Conservation (phyloP, 2,329 filamentous ascomycete species). For the Botrytis tulipae region DNA sequence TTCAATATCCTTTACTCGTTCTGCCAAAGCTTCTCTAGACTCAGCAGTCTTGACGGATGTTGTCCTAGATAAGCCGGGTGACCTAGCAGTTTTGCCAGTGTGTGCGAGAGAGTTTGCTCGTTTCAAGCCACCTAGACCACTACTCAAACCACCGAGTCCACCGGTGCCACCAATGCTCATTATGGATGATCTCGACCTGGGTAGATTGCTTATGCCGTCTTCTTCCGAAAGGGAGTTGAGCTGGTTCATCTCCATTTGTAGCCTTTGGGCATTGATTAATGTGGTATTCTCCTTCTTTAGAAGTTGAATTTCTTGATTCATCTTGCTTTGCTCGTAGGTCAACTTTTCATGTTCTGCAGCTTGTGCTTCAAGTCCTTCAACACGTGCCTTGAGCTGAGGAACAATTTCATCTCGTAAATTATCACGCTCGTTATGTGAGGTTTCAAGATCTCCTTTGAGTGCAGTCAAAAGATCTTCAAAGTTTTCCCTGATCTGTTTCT, state of each 20-base stretch:
- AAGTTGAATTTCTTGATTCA: conserved; percentile 80
- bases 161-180: conserved; percentile 5
- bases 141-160: not conserved
- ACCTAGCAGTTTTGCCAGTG: conserved; percentile 27
- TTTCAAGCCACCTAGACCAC: conserved; percentile 46
- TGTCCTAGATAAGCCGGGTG: conserved; percentile 56
- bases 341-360: conserved; percentile 70
- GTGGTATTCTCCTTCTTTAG: conserved; percentile 67
- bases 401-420: conserved; percentile 87
- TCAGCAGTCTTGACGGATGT: conserved; percentile 47
- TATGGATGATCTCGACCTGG: conserved; percentile 23
- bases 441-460: conserved; percentile 78
- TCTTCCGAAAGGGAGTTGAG: conserved; percentile 64
- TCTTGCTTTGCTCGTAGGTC: conserved; percentile 75
- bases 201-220: conserved; percentile 35
- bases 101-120: conserved; percentile 66
- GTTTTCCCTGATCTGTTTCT: conserved; percentile 84
- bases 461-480: conserved; percentile 89
- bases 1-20: conserved; percentile 88
- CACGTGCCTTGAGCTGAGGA: conserved; percentile 70
- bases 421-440: conserved; percentile 82
- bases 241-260: conserved; percentile 48
- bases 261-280: conserved; percentile 44
- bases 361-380: conserved; percentile 76
- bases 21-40: conserved; percentile 66